Evolutionary conservation across 1,284 basidiomycete genomes (phyloP), one percentile per base, ranked within the genome.

Genomic region (Marasmius oreades): DNA sequence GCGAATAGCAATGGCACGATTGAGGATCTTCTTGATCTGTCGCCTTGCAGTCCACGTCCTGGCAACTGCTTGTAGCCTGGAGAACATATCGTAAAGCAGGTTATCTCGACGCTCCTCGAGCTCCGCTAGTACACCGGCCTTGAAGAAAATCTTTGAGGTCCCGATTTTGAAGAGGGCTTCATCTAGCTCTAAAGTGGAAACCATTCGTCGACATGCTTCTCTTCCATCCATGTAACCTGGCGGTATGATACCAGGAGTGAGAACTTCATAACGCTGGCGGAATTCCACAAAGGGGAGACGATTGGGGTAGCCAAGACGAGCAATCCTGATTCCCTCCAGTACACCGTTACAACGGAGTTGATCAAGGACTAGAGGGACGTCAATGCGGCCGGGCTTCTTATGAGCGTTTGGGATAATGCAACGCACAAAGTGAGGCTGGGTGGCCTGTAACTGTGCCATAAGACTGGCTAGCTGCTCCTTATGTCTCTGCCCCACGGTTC

Each of bases 261-360:
- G 83, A 14, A 98, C 88, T 69, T 98, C 97, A 68, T 99, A 99
- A 8, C 97, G 90, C 64, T 95, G 93, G 23, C 95, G 86, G 77
- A 99, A 99, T 70, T 99, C 97, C 62, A 94, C 88, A 70, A 99
- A 99, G 1, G 95, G 93, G 1, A 98, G 81, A 36, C 97, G 82
- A 71, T 99, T 99, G 0, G 97, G 97, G 70, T 98, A 99, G 5
- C 97, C 97, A 2, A 98, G 82, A 50, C 97, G 88, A 10, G 97
- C 97, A 62, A 99, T 99, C 55, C 97, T 91, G 66, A 99, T 99
- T 46, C 97, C 97, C 73, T 99, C 97, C 26, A 99, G 81, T 0
- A 99, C 97, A 87, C 97, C 97, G 71, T 99, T 99, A 72, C 97
- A 99, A 5, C 97, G 85, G 20, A 99, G 78, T 69, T 99, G 97